Evolutionary conservation across 2,329 filamentous ascomycete genomes (phyloP).

Genomic region (Penicillium sp.): DNA sequence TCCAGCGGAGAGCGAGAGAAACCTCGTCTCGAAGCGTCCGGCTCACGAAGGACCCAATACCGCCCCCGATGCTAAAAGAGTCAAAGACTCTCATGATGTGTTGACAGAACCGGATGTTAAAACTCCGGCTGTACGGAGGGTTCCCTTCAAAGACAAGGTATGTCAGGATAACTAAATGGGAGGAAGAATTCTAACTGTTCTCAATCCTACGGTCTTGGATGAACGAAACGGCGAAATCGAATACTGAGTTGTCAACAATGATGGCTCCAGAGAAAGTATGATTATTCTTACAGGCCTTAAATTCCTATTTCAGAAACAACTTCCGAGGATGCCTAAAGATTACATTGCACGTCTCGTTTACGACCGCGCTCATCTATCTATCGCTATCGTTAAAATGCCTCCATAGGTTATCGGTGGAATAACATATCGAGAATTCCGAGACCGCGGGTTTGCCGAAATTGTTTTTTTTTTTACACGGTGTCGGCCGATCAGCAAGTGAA

Average conservation of each 20-base stretch:
- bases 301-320: constrained; percentile 94
- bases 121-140: constrained; percentile 45
- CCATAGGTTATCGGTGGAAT: constrained; percentile 86
- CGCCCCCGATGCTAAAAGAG: not conserved
- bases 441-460: constrained; percentile 89
- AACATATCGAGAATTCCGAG: constrained; percentile 88
- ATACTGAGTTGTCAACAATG: constrained; percentile 96
- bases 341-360: constrained; percentile 96
- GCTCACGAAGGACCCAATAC: not conserved
- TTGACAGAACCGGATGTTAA: not conserved
- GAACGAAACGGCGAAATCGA: constrained; percentile 91
- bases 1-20: not conserved
- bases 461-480: constrained; percentile 80
- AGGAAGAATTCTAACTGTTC: constrained; percentile 18
- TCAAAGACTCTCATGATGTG: not conserved
- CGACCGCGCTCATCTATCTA: constrained; percentile 87
- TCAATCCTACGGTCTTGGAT: constrained; percentile 75
- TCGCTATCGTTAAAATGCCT: constrained; percentile 94
- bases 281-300: constrained; percentile 93
- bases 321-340: constrained; percentile 99
- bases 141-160: constrained; percentile 83
- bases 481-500: constrained; percentile 97
- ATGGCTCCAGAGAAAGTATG: constrained; percentile 72
- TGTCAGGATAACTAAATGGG: constrained; percentile 9
- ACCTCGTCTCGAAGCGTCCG: not conserved